Percentiles rank a stretch among this genome's conserved stretches.
These are phyloP conservation scores for Fistulina hepatica DNA, from an alignment of 1,284 basidiomycete species.

Conservation along the genomic window DNA sequence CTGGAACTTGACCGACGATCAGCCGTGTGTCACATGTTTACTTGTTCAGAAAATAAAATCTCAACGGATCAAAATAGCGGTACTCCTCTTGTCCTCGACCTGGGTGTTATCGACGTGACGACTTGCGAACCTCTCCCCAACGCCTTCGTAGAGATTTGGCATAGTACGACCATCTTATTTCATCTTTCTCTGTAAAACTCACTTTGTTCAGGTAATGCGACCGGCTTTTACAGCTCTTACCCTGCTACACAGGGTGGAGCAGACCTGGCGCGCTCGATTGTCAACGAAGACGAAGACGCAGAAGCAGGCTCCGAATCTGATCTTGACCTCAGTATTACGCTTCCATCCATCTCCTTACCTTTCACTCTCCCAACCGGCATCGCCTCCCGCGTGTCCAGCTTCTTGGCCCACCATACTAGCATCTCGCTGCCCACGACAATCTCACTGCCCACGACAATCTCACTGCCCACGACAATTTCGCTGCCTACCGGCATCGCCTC, in stretches of 20 bases:
- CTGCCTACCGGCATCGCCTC: no score
- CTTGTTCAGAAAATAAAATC: not conserved
- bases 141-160: conserved; percentile 37
- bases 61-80: conserved; percentile 23
- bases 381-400: no score
- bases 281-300: no score
- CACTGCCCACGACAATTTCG: no score
- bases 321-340: no score
- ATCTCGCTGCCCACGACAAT: no score
- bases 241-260: not conserved
- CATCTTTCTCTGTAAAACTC: not conserved
- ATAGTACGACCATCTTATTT: conserved; percentile 17
- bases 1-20: conserved; percentile 36
- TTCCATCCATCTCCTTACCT: no score
- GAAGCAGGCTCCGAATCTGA: no score
- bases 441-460: no score
- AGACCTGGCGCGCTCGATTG: not conserved
- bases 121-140: conserved; percentile 43
- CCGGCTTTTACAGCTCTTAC: conserved; percentile 22
- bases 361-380: no score
- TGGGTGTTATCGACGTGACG: conserved; percentile 46
- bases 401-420: no score
- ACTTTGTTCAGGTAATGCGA: conserved; percentile 18
- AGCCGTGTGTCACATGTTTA: conserved; percentile 19
- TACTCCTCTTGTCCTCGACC: conserved; percentile 38